Percentiles rank a stretch among this genome's conserved stretches.
Conservation (phyloP, 2,329 filamentous ascomycete genomes). For the Fusarium solani-melongenae region DNA sequence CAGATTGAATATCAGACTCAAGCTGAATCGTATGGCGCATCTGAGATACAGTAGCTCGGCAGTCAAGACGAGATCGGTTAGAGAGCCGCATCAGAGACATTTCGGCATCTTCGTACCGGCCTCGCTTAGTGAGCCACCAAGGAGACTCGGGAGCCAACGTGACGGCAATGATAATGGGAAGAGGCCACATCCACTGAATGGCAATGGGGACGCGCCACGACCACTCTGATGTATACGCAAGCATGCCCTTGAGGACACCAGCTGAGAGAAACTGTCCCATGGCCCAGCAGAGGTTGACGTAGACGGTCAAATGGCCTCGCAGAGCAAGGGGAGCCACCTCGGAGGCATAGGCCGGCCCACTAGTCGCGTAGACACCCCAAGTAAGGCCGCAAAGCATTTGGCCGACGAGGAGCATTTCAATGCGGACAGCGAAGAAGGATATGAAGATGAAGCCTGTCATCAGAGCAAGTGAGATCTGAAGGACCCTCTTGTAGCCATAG, state of each 20-base stretch:
- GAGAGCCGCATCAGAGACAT: constrained; percentile 44
- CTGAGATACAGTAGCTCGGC: constrained; percentile 63
- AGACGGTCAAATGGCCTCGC: constrained; percentile 55
- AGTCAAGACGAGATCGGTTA: constrained; percentile 56
- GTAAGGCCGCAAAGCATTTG: constrained; percentile 58
- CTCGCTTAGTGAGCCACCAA: constrained; percentile 47
- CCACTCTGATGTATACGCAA: constrained; percentile 44
- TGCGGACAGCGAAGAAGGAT: constrained; percentile 48
- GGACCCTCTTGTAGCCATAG: constrained; percentile 56
- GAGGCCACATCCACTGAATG: constrained; percentile 51
- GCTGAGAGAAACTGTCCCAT: constrained; percentile 54
- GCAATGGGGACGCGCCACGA: constrained; percentile 52
- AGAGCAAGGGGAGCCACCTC: constrained; percentile 56
- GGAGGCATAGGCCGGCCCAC: constrained; percentile 56
- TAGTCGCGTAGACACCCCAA: constrained; percentile 57
- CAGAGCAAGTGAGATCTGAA: constrained; percentile 57
- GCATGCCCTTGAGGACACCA: constrained; percentile 49
- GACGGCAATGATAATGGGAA: constrained; percentile 43
- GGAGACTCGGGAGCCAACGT: constrained; percentile 49
- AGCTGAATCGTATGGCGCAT: constrained; percentile 70
- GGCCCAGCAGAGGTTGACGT: constrained; percentile 56
- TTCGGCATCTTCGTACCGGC: constrained; percentile 43
- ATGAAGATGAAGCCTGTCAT: constrained; percentile 47
- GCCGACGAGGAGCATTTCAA: constrained; percentile 55
- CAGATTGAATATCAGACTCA: constrained; percentile 53